Conservation (phyloP, 352 stramenopile species). For the Aphanomyces stellatus region DNA sequence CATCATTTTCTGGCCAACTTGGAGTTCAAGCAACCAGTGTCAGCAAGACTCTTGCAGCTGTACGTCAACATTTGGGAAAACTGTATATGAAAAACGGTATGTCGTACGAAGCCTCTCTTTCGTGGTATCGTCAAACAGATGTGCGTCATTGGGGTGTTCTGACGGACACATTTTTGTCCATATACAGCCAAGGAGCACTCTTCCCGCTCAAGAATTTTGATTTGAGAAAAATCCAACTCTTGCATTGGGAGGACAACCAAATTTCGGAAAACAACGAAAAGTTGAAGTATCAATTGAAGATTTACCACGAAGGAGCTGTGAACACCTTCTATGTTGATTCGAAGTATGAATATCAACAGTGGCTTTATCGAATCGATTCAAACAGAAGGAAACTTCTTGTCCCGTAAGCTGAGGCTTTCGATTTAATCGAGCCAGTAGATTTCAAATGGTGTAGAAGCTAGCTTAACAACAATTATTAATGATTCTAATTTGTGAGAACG, state of each 20-base stretch:
- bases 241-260: background rate
- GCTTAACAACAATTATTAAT: background rate
- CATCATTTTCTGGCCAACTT: conserved; percentile 2
- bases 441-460: too few species aligned
- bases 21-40: background rate
- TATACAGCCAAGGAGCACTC: background rate
- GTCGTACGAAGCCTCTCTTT: conserved; percentile 8
- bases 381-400: conserved; percentile 15
- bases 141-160: background rate
- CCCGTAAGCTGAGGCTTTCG: conserved; percentile 1
- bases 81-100: conserved; percentile 11
- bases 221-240: conserved; percentile 6
- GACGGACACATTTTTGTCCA: conserved; percentile 1
- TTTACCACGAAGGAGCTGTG: conserved; percentile 8
- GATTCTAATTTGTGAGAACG: too few species aligned
- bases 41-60: conserved; percentile 5
- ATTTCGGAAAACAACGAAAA: background rate
- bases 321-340: conserved; percentile 7
- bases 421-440: background rate
- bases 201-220: conserved; percentile 14
- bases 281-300: background rate
- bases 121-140: conserved; percentile 7
- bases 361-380: conserved; percentile 10
- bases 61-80: background rate
- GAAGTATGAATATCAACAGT: conserved; percentile 9